Percentiles rank a stretch among this genome's conserved stretches.
These are phyloP conservation scores for Strigomonas oncopelti DNA, from an alignment of 208 protist genomes.

Conservation along the genomic window DNA sequence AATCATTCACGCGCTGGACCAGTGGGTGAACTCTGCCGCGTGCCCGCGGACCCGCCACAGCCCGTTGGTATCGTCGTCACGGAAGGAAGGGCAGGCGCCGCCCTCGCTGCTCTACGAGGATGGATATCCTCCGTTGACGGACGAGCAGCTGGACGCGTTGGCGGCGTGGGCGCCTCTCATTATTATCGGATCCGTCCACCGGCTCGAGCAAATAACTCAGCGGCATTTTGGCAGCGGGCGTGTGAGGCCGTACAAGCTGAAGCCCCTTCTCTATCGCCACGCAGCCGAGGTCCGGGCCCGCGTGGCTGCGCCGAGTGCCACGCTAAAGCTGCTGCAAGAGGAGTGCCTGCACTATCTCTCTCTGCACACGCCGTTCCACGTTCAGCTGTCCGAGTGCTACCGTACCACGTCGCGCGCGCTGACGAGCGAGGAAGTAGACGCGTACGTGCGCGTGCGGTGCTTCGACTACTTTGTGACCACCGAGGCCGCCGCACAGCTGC, in stretches of 20 bases:
- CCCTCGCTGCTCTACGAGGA: too few relatives aligned
- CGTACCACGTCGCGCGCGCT: too few relatives aligned
- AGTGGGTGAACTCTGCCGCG: too few relatives aligned
- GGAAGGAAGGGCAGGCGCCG: too few relatives aligned
- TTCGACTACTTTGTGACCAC: conserved; percentile 45
- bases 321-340: too few relatives aligned
- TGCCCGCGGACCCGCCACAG: too few relatives aligned
- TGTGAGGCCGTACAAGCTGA: conserved; percentile 48
- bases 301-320: conserved; percentile 4
- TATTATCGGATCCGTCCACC: conserved; percentile 35
- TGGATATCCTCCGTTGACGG: conserved; percentile 6
- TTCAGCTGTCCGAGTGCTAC: too few relatives aligned
- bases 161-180: conserved; percentile 42
- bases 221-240: conserved; percentile 29
- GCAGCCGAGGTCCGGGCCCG: conserved; percentile 21
- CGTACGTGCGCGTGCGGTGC: conserved; percentile 1
- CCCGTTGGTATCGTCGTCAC: too few relatives aligned
- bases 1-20: too few relatives aligned
- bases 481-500: conserved; percentile 26
- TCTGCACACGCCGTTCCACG: too few relatives aligned
- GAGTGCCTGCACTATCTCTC: too few relatives aligned
- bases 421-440: background rate
- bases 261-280: conserved; percentile 46
- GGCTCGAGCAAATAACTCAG: conserved; percentile 39
- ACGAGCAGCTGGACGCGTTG: conserved; percentile 30